These are phyloP conservation scores for Chlorencoelia australis DNA, from an alignment of 2,329 filamentous ascomycete species.

Conservation along the genomic window DNA sequence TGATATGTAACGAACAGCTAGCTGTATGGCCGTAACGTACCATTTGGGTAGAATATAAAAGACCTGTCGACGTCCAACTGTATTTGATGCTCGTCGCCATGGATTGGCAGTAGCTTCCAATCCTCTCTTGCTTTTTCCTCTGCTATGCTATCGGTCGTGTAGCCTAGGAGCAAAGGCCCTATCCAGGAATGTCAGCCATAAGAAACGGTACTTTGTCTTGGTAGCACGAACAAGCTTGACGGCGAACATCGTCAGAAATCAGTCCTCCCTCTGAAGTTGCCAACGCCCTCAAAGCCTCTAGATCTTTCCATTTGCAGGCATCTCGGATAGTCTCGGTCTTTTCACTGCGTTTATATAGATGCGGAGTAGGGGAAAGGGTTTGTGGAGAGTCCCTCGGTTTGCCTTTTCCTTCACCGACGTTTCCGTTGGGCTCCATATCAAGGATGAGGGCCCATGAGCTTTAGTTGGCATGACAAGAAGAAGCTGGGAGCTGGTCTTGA, in stretches of 20 bases:
- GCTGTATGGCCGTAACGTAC: slow-evolving; percentile 38
- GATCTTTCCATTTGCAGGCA: slow-evolving; percentile 50
- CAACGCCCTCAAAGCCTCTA: slow-evolving; percentile 44
- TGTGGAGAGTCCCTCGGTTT: slow-evolving; percentile 3
- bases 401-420: slow-evolving; percentile 12
- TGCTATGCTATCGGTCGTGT: slow-evolving; percentile 13
- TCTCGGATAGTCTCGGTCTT: slow-evolving; percentile 42
- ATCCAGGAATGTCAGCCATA: slow-evolving; percentile 11
- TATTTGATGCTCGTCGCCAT: slow-evolving; percentile 85
- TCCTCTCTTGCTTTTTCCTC: slow-evolving; percentile 16
- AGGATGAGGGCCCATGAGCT: slow-evolving; percentile 17
- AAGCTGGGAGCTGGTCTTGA: no score
- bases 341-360: slow-evolving; percentile 6
- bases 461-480: slow-evolving; percentile 18
- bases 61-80: slow-evolving; percentile 85
- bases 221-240: slow-evolving; percentile 61
- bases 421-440: slow-evolving; percentile 24
- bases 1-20: slow-evolving; percentile 16
- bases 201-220: slow-evolving; percentile 3
- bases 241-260: slow-evolving; percentile 56
- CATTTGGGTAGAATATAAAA: slow-evolving; percentile 91
- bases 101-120: slow-evolving; percentile 50
- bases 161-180: slow-evolving; percentile 55
- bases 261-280: slow-evolving; percentile 59
- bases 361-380: slow-evolving; percentile 6